Conservation (phyloP, 345 rosid species). For the Euclidium syriacum region DNA sequence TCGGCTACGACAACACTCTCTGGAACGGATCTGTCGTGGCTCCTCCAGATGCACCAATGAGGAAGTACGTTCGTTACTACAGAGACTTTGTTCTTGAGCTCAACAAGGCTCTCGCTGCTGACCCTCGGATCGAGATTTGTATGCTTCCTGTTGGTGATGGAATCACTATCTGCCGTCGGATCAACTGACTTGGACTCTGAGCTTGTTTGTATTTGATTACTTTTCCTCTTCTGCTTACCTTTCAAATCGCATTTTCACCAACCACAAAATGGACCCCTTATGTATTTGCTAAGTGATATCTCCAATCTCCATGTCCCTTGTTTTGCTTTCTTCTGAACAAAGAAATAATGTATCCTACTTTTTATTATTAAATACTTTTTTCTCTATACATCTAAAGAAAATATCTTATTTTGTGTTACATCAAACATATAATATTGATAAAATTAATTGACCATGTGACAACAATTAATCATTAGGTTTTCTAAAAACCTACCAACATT, state of each 20-base stretch:
- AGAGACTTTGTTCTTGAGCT: slow-evolving; percentile 91
- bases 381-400: not conserved
- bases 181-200: slow-evolving; percentile 33
- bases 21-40: slow-evolving; percentile 97
- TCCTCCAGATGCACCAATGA: slow-evolving; percentile 72
- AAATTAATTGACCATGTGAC: not conserved
- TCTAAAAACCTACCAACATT: not conserved
- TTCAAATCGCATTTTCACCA: slow-evolving; percentile 6
- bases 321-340: slow-evolving; percentile 15
- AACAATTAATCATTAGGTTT: not conserved
- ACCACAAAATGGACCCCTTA: not conserved
- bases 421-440: not conserved
- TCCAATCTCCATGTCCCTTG: not conserved
- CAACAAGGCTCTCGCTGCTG: slow-evolving; percentile 93
- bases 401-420: not conserved
- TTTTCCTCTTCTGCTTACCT: not conserved
- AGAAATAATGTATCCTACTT: slow-evolving; percentile 10
- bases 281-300: slow-evolving; percentile 19
- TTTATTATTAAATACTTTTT: not conserved
- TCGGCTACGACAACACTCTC: slow-evolving; percentile 96
- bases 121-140: slow-evolving; percentile 94
- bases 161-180: slow-evolving; percentile 91
- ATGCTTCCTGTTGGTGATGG: slow-evolving; percentile 98
- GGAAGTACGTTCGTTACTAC: slow-evolving; percentile 85
- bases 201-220: not conserved